Conservation (phyloP, 2,329 filamentous ascomycete genomes). For the Purpureocillium takamizusanense region DNA sequence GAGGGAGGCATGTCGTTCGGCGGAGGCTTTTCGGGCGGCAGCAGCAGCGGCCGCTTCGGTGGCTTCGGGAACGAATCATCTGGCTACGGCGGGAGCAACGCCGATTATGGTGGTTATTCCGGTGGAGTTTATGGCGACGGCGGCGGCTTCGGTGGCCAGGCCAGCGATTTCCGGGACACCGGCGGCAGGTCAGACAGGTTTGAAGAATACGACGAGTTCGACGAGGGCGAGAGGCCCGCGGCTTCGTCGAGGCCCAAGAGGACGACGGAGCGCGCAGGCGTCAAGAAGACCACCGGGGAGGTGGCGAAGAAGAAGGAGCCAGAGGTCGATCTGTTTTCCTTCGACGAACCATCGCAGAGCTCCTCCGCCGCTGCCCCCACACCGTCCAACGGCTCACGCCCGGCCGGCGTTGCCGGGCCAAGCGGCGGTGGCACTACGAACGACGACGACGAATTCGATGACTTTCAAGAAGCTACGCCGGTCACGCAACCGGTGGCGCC, state of each 20-base stretch:
- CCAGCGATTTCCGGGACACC: slow-evolving; percentile 61
- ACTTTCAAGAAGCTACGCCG: slow-evolving; percentile 83
- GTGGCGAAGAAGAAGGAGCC: slow-evolving; percentile 74
- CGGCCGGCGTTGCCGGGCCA: slow-evolving; percentile 32
- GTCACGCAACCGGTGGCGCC: slow-evolving; percentile 37
- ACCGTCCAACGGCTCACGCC: slow-evolving; percentile 35
- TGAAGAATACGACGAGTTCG: slow-evolving; percentile 95
- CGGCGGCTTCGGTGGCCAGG: slow-evolving; percentile 79
- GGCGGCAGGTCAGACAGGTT: slow-evolving; percentile 62
- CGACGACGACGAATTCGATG: slow-evolving; percentile 89
- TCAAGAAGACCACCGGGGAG: slow-evolving; percentile 42
- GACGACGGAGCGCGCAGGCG: slow-evolving; percentile 20
- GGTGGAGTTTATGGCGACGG: slow-evolving; percentile 89
- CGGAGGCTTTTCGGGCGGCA: slow-evolving; percentile 40
- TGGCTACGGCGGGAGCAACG: slow-evolving; percentile 50
- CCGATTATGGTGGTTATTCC: slow-evolving; percentile 50
- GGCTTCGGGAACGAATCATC: slow-evolving; percentile 87
- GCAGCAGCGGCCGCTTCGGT: slow-evolving; percentile 58
- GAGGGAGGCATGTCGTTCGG: slow-evolving; percentile 67
- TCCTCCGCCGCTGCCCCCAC: slow-evolving; percentile 32
- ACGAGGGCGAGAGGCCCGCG: slow-evolving; percentile 54
- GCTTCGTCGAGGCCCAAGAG: slow-evolving; percentile 34
- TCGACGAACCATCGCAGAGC: slow-evolving; percentile 64
- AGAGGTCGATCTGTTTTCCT: slow-evolving; percentile 88
- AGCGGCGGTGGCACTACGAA: slow-evolving; percentile 22